These are phyloP conservation scores for Russula vinacea DNA, from an alignment of 768 basidiomycete species.

Conservation along the genomic window DNA sequence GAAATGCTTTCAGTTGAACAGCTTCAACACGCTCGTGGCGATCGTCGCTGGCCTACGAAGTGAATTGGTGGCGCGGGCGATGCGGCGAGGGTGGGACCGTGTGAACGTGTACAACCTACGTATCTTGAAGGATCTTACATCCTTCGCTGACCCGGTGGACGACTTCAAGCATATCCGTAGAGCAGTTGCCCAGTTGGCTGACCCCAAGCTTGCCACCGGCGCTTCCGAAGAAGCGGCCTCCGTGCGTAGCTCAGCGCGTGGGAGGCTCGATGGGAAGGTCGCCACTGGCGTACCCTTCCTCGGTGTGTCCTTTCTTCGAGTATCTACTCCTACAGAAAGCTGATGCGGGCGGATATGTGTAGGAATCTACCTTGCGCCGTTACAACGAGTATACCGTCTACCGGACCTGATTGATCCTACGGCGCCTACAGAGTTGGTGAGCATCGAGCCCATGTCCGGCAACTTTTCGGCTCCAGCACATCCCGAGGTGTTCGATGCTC, in stretches of 20 bases:
- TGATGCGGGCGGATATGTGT: slow-evolving; percentile 1
- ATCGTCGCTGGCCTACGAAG: slow-evolving; percentile 73
- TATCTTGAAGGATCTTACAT: slow-evolving; percentile 67
- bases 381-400: slow-evolving; percentile 59
- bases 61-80: slow-evolving; percentile 63
- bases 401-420: slow-evolving; percentile 85
- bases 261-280: slow-evolving; percentile 45
- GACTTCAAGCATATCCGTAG: slow-evolving; percentile 76
- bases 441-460: slow-evolving; percentile 57
- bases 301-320: slow-evolving; percentile 44
- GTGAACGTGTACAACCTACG: slow-evolving; percentile 69
- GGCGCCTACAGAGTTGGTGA: slow-evolving; percentile 64
- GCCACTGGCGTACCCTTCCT: slow-evolving; percentile 79
- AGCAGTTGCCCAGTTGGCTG: slow-evolving; percentile 59
- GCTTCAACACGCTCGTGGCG: slow-evolving; percentile 75
- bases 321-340: neutral
- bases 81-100: slow-evolving; percentile 61
- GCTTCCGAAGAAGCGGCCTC: slow-evolving; percentile 49
- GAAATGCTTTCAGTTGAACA: slow-evolving; percentile 78
- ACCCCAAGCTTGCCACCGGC: slow-evolving; percentile 58
- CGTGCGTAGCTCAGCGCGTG: slow-evolving; percentile 38
- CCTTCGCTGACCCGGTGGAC: slow-evolving; percentile 57
- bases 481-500: slow-evolving; percentile 74
- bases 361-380: slow-evolving; percentile 77
- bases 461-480: slow-evolving; percentile 67